Evolutionary conservation across 495 filamentous ascomycete genomes (phyloP).

Genomic region (Talaromyces adpressus): DNA sequence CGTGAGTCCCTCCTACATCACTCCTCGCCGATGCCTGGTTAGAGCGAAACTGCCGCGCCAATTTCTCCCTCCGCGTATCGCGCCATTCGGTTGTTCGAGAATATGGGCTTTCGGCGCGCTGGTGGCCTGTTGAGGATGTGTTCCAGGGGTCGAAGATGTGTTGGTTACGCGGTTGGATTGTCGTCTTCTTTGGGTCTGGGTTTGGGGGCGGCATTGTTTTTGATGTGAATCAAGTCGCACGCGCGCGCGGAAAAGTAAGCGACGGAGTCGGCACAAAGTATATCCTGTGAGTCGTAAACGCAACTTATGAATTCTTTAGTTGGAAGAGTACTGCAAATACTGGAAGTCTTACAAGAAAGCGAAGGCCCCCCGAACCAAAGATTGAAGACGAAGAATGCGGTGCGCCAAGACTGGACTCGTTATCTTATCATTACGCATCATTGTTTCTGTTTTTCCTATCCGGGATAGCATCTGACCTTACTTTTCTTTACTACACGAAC

Average conservation of each 20-base stretch:
- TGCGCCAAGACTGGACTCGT: neutral
- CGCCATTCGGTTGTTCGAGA: conserved; percentile 62
- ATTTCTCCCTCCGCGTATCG: conserved; percentile 56
- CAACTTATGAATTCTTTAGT: neutral
- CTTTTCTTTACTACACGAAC: too few relatives aligned
- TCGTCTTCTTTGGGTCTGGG: neutral
- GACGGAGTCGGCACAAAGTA: neutral
- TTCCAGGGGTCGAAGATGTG: conserved; percentile 73
- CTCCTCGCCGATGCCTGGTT: conserved; percentile 2
- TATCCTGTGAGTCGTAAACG: neutral
- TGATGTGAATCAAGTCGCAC: neutral
- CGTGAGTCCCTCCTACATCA: neutral
- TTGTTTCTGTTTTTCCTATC: conserved; percentile 11
- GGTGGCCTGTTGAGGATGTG: conserved; percentile 72
- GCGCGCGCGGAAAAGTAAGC: too few relatives aligned
- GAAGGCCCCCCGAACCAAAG: neutral
- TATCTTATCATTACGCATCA: neutral
- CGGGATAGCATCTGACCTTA: neutral
- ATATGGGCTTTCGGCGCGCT: conserved; percentile 56
- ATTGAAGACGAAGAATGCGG: neutral
- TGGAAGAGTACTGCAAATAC: neutral
- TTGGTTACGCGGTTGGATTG: neutral
- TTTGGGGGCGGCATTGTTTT: neutral
- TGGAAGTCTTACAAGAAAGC: too few relatives aligned
- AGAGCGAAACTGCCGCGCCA: conserved; percentile 58